Evolutionary conservation across 2,329 filamentous ascomycete genomes (phyloP), one percentile per base, ranked within the genome.

Genomic region (Epichloe gansuensis): DNA sequence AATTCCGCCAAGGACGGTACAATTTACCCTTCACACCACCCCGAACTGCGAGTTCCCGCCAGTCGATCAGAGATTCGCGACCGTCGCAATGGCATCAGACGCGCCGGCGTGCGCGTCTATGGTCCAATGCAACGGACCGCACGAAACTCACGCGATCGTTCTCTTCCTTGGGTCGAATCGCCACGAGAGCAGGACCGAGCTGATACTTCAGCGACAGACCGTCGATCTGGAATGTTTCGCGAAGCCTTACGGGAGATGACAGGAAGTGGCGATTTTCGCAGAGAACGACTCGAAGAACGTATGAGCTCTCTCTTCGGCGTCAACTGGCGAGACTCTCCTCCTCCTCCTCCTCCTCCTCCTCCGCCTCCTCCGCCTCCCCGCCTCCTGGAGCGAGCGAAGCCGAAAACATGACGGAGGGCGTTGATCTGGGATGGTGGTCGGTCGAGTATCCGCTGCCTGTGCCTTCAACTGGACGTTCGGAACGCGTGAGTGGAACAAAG

Each of bases 21-120:
- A 17, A 56, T 31, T 31, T 31, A 31, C 31, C 31, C 62, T 5
- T 67, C 67, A 25, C 62, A 64, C 45, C 71, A 71, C 48, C 69
- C 72, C 11, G 60, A 66, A n/a, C 73, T 74, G 41, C 67, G 72
- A 48, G 71, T 70, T 44, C n/a, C 31, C 52, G 50, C 58, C 23
- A 61, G 59, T 51, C 69, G 67, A 13, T 50, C 58, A 21, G 64
- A 65, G 31, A 55, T 67, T 28, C 60, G 63, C 25, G 68, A 71
- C 34, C 62, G 62, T 31, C 64, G 58, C 43, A 54, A 56, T 25
- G 46, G 53, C 13, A 34, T 48, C 13, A 54, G 61, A 42, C 55
- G 62, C 51, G 58, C 64, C n/a, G 58, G 57, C 17, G 51, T 61
- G 17, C 62, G 66, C 28, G 61, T 66, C 9, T 60, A 65, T 35